A percentile compares a stretch with the other conserved stretches of the same genome.
Evolutionary conservation across 345 rosid species (phyloP).

Genomic region (Citrus cavaleriei): DNA sequence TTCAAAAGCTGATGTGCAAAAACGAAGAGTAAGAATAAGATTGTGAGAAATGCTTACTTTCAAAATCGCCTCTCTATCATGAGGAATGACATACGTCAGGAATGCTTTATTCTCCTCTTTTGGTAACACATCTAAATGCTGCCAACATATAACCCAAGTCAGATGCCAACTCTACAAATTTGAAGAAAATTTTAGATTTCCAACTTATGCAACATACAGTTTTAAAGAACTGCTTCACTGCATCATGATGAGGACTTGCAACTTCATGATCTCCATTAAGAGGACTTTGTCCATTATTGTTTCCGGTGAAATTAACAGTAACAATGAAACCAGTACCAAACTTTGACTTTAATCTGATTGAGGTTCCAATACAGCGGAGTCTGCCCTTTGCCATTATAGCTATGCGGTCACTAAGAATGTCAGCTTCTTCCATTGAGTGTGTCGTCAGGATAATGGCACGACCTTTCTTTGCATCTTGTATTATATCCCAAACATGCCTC

Average conservation of each 20-base stretch:
- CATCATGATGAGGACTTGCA: constrained; percentile 33
- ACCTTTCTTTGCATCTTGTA: constrained; percentile 77
- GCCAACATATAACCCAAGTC: constrained; percentile 20
- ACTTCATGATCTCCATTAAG: constrained; percentile 27
- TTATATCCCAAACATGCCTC: constrained; percentile 93
- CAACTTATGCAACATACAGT: constrained; percentile 38
- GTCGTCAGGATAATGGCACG: constrained; percentile 83
- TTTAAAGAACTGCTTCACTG: constrained; percentile 72
- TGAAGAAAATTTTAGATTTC: background rate
- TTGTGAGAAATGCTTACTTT: constrained; percentile 38
- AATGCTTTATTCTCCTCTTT: constrained; percentile 65
- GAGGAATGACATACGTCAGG: constrained; percentile 84
- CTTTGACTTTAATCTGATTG: constrained; percentile 82
- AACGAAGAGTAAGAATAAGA: background rate
- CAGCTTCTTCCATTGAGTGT: constrained; percentile 98
- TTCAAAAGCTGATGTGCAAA: background rate
- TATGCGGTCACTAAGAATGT: constrained; percentile 80
- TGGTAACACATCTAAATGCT: constrained; percentile 66
- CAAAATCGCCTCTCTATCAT: constrained; percentile 60
- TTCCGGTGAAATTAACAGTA: constrained; percentile 63
- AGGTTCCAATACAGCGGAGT: constrained; percentile 84
- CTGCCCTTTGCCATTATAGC: constrained; percentile 96
- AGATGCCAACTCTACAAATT: constrained; percentile 9
- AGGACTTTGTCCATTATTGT: constrained; percentile 36
- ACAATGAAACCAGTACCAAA: constrained; percentile 90